A percentile compares a stretch with the other conserved stretches of the same genome.
Conservation (phyloP, 352 stramenopile genomes). For the Pythium rhizo-oryzae region DNA sequence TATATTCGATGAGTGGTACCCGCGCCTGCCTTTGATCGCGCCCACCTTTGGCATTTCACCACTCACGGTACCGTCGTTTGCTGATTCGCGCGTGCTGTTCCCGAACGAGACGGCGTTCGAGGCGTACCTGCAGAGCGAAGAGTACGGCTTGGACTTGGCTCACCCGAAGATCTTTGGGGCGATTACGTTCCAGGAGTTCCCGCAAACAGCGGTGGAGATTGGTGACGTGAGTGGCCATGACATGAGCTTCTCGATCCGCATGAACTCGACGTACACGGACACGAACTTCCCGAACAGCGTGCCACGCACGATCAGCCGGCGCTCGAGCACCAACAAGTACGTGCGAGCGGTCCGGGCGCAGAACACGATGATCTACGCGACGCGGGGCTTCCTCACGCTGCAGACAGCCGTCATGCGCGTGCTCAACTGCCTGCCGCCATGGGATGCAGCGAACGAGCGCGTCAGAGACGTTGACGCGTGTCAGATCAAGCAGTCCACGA, state of each 20-base stretch:
- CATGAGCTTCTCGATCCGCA: constrained; percentile 63
- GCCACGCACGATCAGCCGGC: constrained; percentile 39
- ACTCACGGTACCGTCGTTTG: constrained; percentile 55
- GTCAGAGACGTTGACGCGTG: constrained; percentile 36
- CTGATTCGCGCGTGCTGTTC: constrained; percentile 64
- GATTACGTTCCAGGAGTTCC: constrained; percentile 63
- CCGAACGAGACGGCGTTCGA: constrained; percentile 55
- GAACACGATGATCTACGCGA: constrained; percentile 51
- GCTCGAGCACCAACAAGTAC: constrained; percentile 25
- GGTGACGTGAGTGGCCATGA: constrained; percentile 38
- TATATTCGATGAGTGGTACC: constrained; percentile 58
- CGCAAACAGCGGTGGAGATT: constrained; percentile 33
- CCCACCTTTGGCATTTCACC: constrained; percentile 43
- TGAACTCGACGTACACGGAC: constrained; percentile 60
- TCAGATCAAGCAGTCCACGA: constrained; percentile 44
- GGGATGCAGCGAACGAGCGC: constrained; percentile 42
- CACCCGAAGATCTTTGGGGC: constrained; percentile 71
- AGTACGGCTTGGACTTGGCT: constrained; percentile 49
- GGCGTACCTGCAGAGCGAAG: constrained; percentile 46
- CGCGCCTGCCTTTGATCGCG: constrained; percentile 50
- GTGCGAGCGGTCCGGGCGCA: constrained; percentile 28
- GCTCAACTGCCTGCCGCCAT: constrained; percentile 65
- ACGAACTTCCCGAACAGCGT: constrained; percentile 41
- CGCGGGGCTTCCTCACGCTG: constrained; percentile 69
- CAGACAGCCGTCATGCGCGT: constrained; percentile 70